phyloP scores from a whole-genome alignment of 169 alveolate species.

The Perkinsus marinus region DNA sequence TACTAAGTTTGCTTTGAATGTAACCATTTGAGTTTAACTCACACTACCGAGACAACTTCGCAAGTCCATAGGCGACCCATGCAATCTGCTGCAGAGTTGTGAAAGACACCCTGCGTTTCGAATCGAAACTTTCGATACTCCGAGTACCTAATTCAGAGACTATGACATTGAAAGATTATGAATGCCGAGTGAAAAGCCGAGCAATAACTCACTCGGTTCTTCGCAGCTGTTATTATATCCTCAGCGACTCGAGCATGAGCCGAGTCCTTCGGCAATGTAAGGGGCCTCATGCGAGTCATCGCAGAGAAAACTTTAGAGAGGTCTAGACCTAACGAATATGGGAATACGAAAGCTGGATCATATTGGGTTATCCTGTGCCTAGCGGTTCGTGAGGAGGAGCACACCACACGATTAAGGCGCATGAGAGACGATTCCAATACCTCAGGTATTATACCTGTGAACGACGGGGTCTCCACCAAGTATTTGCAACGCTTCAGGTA shows the following conservation, averaged over 20 bases:
- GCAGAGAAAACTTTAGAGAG: background rate
- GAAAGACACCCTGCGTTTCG: background rate
- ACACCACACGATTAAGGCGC: too few relatives aligned
- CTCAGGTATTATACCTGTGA: too few relatives aligned
- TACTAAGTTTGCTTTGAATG: too few relatives aligned
- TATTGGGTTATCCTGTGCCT: too few relatives aligned
- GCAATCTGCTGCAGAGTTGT: background rate
- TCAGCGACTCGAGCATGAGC: background rate
- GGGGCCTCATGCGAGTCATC: background rate
- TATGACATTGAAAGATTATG: background rate
- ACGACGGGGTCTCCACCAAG: background rate
- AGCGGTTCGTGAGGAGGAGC: too few relatives aligned
- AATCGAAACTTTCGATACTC: background rate
- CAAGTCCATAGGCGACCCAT: background rate
- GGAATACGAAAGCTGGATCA: background rate
- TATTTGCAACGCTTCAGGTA: background rate
- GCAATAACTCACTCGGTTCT: background rate
- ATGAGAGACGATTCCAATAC: too few relatives aligned
- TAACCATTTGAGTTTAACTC: background rate
- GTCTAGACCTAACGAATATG: background rate
- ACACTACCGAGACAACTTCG: background rate
- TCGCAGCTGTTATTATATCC: background rate
- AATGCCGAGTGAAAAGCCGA: background rate
- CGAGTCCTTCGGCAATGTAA: background rate
- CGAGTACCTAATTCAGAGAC: background rate